Percentiles rank a stretch among this genome's conserved stretches.
phyloP scores from a whole-genome alignment of 495 filamentous ascomycete species.

The Niebla homalea region DNA sequence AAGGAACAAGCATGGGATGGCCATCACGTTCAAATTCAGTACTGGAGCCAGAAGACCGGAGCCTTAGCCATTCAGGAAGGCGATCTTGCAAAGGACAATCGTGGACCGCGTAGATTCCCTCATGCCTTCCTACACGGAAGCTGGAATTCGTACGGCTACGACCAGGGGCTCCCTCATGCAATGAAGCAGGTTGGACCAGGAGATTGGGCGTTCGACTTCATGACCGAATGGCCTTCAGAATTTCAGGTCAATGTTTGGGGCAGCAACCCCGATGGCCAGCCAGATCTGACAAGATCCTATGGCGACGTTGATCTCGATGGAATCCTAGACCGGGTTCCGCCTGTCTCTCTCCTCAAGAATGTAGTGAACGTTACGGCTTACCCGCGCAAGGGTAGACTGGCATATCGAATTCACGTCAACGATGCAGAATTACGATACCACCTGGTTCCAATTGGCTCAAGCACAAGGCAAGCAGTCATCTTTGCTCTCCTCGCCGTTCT shows the following conservation, averaged over 20 bases:
- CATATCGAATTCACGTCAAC: slow-evolving; percentile 30
- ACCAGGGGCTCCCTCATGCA: slow-evolving; percentile 37
- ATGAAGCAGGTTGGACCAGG: slow-evolving; percentile 36
- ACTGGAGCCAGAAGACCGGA: slow-evolving; percentile 46
- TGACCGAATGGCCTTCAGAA: slow-evolving; percentile 36
- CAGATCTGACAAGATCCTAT: slow-evolving; percentile 33
- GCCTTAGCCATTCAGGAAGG: slow-evolving; percentile 44
- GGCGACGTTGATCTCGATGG: slow-evolving; percentile 38
- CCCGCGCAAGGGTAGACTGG: slow-evolving; percentile 31
- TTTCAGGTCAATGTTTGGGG: slow-evolving; percentile 40
- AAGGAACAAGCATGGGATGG: slow-evolving; percentile 44
- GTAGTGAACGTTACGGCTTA: slow-evolving; percentile 34
- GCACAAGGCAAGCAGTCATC: slow-evolving; percentile 28
- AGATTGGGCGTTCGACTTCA: slow-evolving; percentile 36
- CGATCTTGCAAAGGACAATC: slow-evolving; percentile 30
- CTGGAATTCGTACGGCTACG: slow-evolving; percentile 52
- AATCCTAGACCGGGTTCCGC: slow-evolving; percentile 30
- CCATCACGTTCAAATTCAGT: slow-evolving; percentile 47
- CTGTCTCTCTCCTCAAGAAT: slow-evolving; percentile 26
- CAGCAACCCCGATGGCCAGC: slow-evolving; percentile 29
- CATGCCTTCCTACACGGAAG: slow-evolving; percentile 47
- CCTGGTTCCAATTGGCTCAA: slow-evolving; percentile 29
- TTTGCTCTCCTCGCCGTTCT: slow-evolving; percentile 32
- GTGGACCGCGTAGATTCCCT: slow-evolving; percentile 36
- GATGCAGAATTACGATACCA: slow-evolving; percentile 32